These are phyloP conservation scores for Papilionanthe hybrid DNA, from an alignment of 116 monocot species.

Conservation along the genomic window DNA sequence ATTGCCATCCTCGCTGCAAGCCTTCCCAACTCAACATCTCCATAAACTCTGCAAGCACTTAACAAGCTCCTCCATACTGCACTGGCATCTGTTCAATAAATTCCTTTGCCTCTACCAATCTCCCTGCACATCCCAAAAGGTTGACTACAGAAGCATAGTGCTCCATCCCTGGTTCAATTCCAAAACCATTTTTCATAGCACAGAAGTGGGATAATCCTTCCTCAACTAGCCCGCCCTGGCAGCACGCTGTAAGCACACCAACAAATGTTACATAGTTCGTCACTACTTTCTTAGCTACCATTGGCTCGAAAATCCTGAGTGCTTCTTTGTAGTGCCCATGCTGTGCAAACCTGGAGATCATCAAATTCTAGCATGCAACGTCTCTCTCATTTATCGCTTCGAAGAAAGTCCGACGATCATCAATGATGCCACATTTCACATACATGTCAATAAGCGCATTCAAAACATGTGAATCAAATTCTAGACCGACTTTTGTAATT, in stretches of 20 bases:
- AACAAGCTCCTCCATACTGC: constrained; percentile 69
- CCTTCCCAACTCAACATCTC: constrained; percentile 53
- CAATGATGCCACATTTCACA: constrained; percentile 75
- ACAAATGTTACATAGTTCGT: constrained; percentile 69
- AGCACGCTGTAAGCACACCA: constrained; percentile 66
- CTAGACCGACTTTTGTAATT: constrained; percentile 56
- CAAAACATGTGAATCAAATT: constrained; percentile 48
- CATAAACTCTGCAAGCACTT: constrained; percentile 45
- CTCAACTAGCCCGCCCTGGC: constrained; percentile 54
- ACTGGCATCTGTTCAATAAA: constrained; percentile 55
- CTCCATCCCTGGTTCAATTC: constrained; percentile 56
- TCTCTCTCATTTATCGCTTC: constrained; percentile 25
- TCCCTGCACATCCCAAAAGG: constrained; percentile 65
- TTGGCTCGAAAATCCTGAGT: constrained; percentile 41
- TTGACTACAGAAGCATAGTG: constrained; percentile 69
- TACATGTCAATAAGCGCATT: constrained; percentile 89
- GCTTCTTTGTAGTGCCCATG: constrained; percentile 74
- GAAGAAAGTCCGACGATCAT: constrained; percentile 50
- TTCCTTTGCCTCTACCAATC: constrained; percentile 48
- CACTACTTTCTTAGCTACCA: constrained; percentile 31
- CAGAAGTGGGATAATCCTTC: too few species aligned
- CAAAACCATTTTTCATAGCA: constrained; percentile 42
- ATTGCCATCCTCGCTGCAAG: constrained; percentile 60
- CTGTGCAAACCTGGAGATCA: constrained; percentile 76
- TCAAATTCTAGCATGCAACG: constrained; percentile 75